Conservation (phyloP, 352 stramenopile species). For the Globisporangium rhizosaccharum region DNA sequence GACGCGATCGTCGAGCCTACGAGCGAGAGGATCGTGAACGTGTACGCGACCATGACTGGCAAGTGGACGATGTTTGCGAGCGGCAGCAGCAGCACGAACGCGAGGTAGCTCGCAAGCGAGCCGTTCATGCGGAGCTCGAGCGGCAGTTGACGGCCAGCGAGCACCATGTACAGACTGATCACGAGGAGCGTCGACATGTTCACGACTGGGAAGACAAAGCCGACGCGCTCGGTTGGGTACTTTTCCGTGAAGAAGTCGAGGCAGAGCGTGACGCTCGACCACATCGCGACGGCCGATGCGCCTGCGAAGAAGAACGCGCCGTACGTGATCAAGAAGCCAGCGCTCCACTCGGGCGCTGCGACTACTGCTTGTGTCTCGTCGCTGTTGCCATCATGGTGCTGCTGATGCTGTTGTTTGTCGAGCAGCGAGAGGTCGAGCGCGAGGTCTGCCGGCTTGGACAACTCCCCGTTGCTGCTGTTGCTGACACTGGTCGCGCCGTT, state of each 20-base stretch:
- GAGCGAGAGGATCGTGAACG: conserved; percentile 50
- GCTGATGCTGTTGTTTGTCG: conserved; percentile 3
- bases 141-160: conserved; percentile 56
- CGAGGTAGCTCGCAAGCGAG: conserved; percentile 44
- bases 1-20: conserved; percentile 60
- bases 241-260: conserved; percentile 65
- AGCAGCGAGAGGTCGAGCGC: conserved; percentile 3
- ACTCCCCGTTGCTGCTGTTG: background rate
- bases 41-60: conserved; percentile 39
- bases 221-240: conserved; percentile 59
- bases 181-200: conserved; percentile 82
- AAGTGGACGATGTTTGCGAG: conserved; percentile 55
- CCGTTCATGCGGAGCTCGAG: conserved; percentile 52
- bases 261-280: conserved; percentile 70
- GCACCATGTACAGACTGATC: conserved; percentile 77
- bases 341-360: conserved; percentile 11
- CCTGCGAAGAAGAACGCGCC: conserved; percentile 72
- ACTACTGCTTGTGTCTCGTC: background rate
- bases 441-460: background rate
- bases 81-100: conserved; percentile 53
- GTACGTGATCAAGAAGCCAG: conserved; percentile 61
- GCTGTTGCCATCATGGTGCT: background rate
- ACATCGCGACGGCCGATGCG: conserved; percentile 67
- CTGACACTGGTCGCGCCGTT: background rate
- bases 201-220: conserved; percentile 77